Percentiles rank a stretch among this genome's conserved stretches.
phyloP scores from a whole-genome alignment of 2,329 filamentous ascomycete genomes.

The Exophiala bonariae region DNA sequence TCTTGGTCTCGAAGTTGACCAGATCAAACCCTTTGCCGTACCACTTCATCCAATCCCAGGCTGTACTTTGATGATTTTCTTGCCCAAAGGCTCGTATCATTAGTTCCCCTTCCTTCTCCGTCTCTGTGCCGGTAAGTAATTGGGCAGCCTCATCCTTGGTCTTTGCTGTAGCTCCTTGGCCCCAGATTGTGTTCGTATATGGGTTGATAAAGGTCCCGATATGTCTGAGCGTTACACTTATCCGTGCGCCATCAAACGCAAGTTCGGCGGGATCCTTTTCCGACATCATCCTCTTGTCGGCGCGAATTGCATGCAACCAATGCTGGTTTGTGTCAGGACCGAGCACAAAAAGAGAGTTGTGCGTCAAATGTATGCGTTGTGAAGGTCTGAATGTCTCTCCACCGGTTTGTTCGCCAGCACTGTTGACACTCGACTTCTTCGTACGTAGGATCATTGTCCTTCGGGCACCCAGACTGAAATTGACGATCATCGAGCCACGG shows the following conservation, averaged over 20 bases:
- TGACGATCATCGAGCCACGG: slow-evolving; percentile 79
- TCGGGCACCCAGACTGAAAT: slow-evolving; percentile 89
- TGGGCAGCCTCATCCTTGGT: slow-evolving; percentile 56
- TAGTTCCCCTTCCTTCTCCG: slow-evolving; percentile 58
- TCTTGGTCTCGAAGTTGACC: slow-evolving; percentile 46
- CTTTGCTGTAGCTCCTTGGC: slow-evolving; percentile 80
- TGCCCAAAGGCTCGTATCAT: slow-evolving; percentile 78
- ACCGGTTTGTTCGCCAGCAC: slow-evolving; percentile 11
- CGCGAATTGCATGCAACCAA: slow-evolving; percentile 90
- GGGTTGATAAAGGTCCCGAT: slow-evolving; percentile 82
- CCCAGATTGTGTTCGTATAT: slow-evolving; percentile 74
- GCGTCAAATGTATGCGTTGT: slow-evolving; percentile 72
- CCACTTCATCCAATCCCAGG: slow-evolving; percentile 70
- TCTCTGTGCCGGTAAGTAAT: slow-evolving; percentile 69
- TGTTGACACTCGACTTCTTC: slow-evolving; percentile 59
- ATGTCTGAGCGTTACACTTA: slow-evolving; percentile 85
- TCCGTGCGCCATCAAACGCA: slow-evolving; percentile 72
- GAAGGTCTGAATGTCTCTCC: slow-evolving; percentile 48
- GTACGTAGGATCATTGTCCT: slow-evolving; percentile 86
- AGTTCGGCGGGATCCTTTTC: slow-evolving; percentile 72
- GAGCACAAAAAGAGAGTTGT: slow-evolving; percentile 85
- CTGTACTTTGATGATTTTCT: slow-evolving; percentile 76
- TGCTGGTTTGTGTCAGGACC: slow-evolving; percentile 77
- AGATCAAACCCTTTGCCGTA: slow-evolving; percentile 88
- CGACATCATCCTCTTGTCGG: slow-evolving; percentile 71